Base-by-base conservation (phyloP, 2,329 filamentous ascomycete species). In the Fusarium liriodendri region DNA sequence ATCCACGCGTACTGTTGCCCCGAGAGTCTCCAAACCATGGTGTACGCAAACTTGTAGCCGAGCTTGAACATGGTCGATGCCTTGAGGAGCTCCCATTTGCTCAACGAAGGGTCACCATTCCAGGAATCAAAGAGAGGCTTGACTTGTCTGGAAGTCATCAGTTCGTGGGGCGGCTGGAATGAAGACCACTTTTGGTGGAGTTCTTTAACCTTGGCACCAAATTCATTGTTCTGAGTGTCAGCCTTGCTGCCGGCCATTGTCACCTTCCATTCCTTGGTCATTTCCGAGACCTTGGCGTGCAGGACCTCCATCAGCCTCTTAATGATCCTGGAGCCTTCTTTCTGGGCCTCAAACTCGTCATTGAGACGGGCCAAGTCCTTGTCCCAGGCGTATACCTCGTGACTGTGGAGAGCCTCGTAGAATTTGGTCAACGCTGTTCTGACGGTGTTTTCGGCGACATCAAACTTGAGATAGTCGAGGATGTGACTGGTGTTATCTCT, bases 401-500 rank as follows among this genome's bases (percentile, higher is more conserved):
- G 63, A 1, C 61, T 40, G 6, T 76, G 59, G 2, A 80, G 70
- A 0, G 68, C 55, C 0, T 76, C 37, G 6, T 80, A 58, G 13
- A 89, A 81, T 0, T 74, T 76, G 2, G 68, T 70, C 3, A 87
- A 73, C 27, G 84, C 84, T 1, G 66, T 50, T 0, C 83, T 78
- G 11, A 90, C 83, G 0, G 80, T 79, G 0, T 82, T 80, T 14
- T 85, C 79, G 0, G 89, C 87, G 2, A 91, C 83, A 0, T 80
- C 71, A 20, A 90, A 92, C 71, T 89, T 91, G 9, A 94, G 82
- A 40, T 87, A 85, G 76, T 95, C 92, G 6, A 93, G 85, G 5
- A 94, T 88, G 65, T 93, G 89, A 0, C 69, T 61, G 2, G 74
- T 79, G 0, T 79, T 74, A 20, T 79, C 66, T 11, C 71, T 63